Percentiles rank a stretch among this genome's conserved stretches.
Evolutionary conservation across 495 filamentous ascomycete genomes (phyloP).

Genomic region (Aspergillus bridgeri): DNA sequence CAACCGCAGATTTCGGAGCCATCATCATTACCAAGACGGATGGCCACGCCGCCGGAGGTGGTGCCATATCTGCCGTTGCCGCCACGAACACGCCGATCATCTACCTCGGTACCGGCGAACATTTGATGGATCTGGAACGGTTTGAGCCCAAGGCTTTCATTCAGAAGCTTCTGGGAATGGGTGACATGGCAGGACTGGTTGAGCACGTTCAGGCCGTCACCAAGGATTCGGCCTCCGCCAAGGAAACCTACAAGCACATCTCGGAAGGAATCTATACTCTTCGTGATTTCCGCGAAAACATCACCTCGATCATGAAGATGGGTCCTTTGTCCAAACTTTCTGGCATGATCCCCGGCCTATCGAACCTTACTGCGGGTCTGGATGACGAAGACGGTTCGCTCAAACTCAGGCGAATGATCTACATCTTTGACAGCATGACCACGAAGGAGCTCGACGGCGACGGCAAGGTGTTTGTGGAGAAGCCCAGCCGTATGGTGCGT

Average conservation of each 20-base stretch:
- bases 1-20: slow-evolving; percentile 93
- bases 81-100: slow-evolving; percentile 96
- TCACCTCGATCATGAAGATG: slow-evolving; percentile 99
- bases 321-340: slow-evolving; percentile 96
- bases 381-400: slow-evolving; percentile 91
- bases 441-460: slow-evolving; percentile 90
- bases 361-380: slow-evolving; percentile 87
- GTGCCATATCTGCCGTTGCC: slow-evolving; percentile 96
- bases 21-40: slow-evolving; percentile 99
- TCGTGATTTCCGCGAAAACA: slow-evolving; percentile 90
- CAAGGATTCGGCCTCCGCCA: slow-evolving; percentile 70
- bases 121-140: slow-evolving; percentile 90
- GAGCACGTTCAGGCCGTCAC: slow-evolving; percentile 98
- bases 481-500: slow-evolving; percentile 91
- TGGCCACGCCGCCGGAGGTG: slow-evolving; percentile 89
- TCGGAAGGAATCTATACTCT: slow-evolving; percentile 94
- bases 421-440: slow-evolving; percentile 98
- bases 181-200: slow-evolving; percentile 90
- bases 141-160: slow-evolving; percentile 91
- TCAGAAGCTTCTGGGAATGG: slow-evolving; percentile 91
- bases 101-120: slow-evolving; percentile 95
- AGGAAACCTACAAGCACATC: slow-evolving; percentile 99
- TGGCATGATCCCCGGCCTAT: slow-evolving; percentile 96
- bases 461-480: slow-evolving; percentile 88
- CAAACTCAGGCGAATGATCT: slow-evolving; percentile 97